Evolutionary conservation across 371 early-diverging fungal genomes (phyloP), one percentile per base, ranked within the genome.

Genomic region (Saksenaea vasiformis): DNA sequence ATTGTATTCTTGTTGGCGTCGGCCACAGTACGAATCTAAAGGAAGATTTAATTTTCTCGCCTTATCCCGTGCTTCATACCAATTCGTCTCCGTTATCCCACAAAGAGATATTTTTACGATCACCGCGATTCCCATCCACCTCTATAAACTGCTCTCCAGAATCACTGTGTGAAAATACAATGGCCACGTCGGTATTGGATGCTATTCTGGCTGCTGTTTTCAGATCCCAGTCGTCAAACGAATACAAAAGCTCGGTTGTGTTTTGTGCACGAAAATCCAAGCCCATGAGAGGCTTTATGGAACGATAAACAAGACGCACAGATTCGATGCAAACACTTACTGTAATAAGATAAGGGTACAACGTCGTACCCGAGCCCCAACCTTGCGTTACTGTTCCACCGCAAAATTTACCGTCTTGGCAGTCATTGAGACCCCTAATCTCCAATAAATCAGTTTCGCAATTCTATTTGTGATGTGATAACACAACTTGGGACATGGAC

Each of bases 341-440:
- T 5, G 79, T 75, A 54, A 87, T 67, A n/a, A 87, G 37, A 63
- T 87, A 87, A 17, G 87, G 83, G 73, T 79, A 89, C n/a, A 72
- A 63, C 26, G 79, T 67, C 17, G 87, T 80, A 51, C 90, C 90
- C 51, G 83, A 83, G 1, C 90, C 90, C 87, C 88, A 87, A 19
- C 88, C 88, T 66, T 80, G 75, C 41, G 87, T 85, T 17, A 89
- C 66, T 8, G 81, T 83, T 15, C 87, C 90, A 17, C 41, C 57
- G 31, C 57, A 64, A 56, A 75, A 76, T 5, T 71, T 73, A 27
- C 68, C 68, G 58, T 71, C 70, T 22, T 36, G 41, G n/a, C 75
- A 77, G 1, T 64, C 55, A 14, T 70, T 70, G 9, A 64, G 34
- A 14, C 70, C 72, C 11, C 65, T 72, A 54, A 51, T 26, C 22